Conservation (phyloP, 176 grass and related monocot species). For the Musa acuminata region DNA sequence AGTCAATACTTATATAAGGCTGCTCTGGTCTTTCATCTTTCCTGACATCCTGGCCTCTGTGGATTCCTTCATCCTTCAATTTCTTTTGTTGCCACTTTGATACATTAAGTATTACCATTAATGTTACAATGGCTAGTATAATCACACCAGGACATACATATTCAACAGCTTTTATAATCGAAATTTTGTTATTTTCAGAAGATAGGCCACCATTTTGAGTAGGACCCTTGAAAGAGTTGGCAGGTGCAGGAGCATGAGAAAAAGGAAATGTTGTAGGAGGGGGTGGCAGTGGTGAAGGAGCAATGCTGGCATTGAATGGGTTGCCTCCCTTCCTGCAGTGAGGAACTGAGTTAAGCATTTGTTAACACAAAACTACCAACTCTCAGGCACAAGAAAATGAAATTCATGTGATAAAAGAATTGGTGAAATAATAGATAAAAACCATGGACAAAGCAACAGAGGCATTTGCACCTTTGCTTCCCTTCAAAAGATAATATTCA, state of each 20-base stretch:
- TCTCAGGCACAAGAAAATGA: not conserved
- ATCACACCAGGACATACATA: conserved; percentile 23
- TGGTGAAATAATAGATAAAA: not conserved
- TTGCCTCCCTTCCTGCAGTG: conserved; percentile 42
- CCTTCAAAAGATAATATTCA: not conserved
- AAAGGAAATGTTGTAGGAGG: conserved; percentile 1
- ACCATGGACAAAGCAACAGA: not conserved
- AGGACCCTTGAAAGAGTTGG: conserved; percentile 4
- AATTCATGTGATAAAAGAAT: not conserved
- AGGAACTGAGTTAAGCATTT: not conserved
- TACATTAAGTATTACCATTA: conserved; percentile 15
- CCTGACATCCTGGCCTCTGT: not conserved
- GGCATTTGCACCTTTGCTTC: not conserved
- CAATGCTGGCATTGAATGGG: conserved; percentile 28
- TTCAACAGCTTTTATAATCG: conserved; percentile 22
- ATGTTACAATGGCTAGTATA: conserved; percentile 14
- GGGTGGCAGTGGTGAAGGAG: conserved; percentile 13
- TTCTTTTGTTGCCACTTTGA: conserved; percentile 17
- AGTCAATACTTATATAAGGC: not conserved
- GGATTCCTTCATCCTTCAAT: not conserved
- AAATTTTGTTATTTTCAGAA: conserved; percentile 20
- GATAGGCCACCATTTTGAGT: not conserved
- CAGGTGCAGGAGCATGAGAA: conserved; percentile 16
- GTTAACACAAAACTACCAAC: not conserved
- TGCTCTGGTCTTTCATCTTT: conserved; percentile 3